Evolutionary conservation across 1,284 basidiomycete genomes (phyloP).

Genomic region (Cystobasidium sp.): DNA sequence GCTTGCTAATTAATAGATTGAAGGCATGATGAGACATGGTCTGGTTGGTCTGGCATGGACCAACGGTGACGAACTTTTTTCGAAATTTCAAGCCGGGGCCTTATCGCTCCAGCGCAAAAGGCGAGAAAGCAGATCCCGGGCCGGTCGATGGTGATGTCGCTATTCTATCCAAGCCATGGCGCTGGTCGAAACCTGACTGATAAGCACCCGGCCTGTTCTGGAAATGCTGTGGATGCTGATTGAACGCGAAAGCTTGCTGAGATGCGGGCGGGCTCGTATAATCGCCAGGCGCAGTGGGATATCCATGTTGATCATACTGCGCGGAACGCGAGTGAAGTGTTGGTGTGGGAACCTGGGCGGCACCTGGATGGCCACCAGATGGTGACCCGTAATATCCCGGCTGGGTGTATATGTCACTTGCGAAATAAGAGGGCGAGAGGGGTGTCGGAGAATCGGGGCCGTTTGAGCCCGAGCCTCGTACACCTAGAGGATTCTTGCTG

Average conservation of each 20-base stretch:
- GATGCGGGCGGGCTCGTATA: background rate
- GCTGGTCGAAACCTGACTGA: slow-evolving; percentile 1
- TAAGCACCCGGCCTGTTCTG: background rate
- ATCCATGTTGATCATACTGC: background rate
- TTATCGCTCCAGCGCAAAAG: slow-evolving; percentile 10
- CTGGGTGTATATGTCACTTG: slow-evolving; percentile 10
- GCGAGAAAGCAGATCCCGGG: slow-evolving; percentile 2
- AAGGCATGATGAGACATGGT: too few relatives aligned
- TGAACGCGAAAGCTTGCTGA: background rate
- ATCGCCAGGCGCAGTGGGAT: background rate
- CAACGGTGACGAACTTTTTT: too few relatives aligned
- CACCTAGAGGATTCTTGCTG: slow-evolving; percentile 43
- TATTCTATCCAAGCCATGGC: background rate
- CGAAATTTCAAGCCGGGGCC: background rate
- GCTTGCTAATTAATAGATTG: too few relatives aligned
- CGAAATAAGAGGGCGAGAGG: slow-evolving; percentile 40
- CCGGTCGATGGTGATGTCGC: slow-evolving; percentile 5
- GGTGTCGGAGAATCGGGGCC: slow-evolving; percentile 30
- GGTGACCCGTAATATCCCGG: slow-evolving; percentile 1
- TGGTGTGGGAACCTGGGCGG: background rate
- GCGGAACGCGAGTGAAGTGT: background rate
- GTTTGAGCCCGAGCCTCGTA: slow-evolving; percentile 15
- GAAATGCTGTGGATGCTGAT: background rate
- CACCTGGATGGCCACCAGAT: background rate
- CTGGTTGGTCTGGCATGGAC: too few relatives aligned